These are phyloP conservation scores for Elsinoe arachidis DNA, from an alignment of 2,329 filamentous ascomycete species.

Conservation along the genomic window DNA sequence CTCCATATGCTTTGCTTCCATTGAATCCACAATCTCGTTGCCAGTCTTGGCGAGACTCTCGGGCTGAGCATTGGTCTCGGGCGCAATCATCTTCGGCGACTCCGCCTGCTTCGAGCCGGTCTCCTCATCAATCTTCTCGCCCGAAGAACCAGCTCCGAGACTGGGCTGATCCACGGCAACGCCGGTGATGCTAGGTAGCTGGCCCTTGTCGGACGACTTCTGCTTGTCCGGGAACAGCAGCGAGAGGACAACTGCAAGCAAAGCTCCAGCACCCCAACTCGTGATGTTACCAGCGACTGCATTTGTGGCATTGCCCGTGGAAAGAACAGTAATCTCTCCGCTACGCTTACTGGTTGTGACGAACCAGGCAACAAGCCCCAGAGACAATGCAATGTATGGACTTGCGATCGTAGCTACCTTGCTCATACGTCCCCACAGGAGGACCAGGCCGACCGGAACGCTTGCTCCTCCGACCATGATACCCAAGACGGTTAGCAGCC, in stretches of 20 bases:
- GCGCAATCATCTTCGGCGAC: not conserved
- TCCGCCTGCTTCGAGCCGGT: not conserved
- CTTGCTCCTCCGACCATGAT: constrained; percentile 31
- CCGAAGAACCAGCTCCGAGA: too few relatives aligned
- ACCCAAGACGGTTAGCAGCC: constrained; percentile 30
- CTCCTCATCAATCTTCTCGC: not conserved
- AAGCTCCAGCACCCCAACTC: constrained; percentile 19
- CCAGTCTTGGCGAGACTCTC: constrained; percentile 25
- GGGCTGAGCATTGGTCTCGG: constrained; percentile 13
- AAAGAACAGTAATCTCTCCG: constrained; percentile 27
- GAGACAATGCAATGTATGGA: constrained; percentile 25
- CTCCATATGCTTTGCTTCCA: constrained; percentile 33
- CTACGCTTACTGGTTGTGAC: constrained; percentile 26
- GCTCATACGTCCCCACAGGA: constrained; percentile 30
- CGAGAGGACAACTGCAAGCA: constrained; percentile 28
- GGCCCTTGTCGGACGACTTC: constrained; percentile 30
- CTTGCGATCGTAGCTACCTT: constrained; percentile 26
- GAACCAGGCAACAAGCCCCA: constrained; percentile 31
- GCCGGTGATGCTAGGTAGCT: constrained; percentile 21
- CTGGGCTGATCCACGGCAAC: constrained; percentile 22
- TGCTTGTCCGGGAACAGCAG: constrained; percentile 30
- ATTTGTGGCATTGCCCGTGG: constrained; percentile 28
- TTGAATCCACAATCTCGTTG: constrained; percentile 37
- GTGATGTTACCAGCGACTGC: constrained; percentile 27
- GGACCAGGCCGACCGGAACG: constrained; percentile 25